A percentile compares a stretch with the other conserved stretches of the same genome.
Conservation (phyloP, 768 basidiomycete species). For the Agaricus subrufescens region DNA sequence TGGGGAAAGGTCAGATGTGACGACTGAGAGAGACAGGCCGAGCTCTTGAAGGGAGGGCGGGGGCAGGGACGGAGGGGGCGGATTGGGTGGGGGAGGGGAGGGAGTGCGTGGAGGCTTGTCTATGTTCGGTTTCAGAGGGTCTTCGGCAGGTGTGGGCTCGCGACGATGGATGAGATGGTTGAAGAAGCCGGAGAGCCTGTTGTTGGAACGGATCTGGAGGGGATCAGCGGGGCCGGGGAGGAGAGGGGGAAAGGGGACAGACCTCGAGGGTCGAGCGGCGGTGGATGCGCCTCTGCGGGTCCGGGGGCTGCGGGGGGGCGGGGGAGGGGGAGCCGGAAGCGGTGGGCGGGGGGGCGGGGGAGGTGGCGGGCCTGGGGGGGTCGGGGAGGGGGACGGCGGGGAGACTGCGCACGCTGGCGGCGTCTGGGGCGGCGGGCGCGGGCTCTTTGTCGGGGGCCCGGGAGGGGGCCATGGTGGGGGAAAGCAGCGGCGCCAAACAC, state of each 20-base stretch:
- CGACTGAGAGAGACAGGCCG: slow-evolving; percentile 62
- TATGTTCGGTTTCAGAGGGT: slow-evolving; percentile 19
- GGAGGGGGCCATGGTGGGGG: slow-evolving; percentile 4
- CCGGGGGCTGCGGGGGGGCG: slow-evolving; percentile 15
- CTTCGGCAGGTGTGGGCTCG: slow-evolving; percentile 33
- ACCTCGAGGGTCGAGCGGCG: slow-evolving; percentile 62
- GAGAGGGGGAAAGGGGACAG: slow-evolving; percentile 20
- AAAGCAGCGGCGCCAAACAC: not conserved
- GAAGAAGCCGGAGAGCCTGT: slow-evolving; percentile 83
- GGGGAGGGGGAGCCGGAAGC: not conserved
- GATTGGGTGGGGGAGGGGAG: slow-evolving; percentile 52
- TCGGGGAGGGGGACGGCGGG: slow-evolving; percentile 40
- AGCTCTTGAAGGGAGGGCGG: slow-evolving; percentile 72
- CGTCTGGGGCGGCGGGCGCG: slow-evolving; percentile 39
- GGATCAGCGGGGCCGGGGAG: slow-evolving; percentile 4
- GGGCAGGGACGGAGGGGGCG: slow-evolving; percentile 70
- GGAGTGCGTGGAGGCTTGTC: slow-evolving; percentile 43
- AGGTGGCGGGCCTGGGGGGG: slow-evolving; percentile 25
- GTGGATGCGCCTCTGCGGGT: slow-evolving; percentile 35
- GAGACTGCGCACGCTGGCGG: slow-evolving; percentile 55
- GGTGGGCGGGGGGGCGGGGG: slow-evolving; percentile 25
- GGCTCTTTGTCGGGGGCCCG: slow-evolving; percentile 20
- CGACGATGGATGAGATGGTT: slow-evolving; percentile 73
- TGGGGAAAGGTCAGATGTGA: slow-evolving; percentile 67
- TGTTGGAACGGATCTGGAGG: slow-evolving; percentile 52